Conservation (phyloP, 345 rosid genomes). For the Pelargonium nanum region DNA sequence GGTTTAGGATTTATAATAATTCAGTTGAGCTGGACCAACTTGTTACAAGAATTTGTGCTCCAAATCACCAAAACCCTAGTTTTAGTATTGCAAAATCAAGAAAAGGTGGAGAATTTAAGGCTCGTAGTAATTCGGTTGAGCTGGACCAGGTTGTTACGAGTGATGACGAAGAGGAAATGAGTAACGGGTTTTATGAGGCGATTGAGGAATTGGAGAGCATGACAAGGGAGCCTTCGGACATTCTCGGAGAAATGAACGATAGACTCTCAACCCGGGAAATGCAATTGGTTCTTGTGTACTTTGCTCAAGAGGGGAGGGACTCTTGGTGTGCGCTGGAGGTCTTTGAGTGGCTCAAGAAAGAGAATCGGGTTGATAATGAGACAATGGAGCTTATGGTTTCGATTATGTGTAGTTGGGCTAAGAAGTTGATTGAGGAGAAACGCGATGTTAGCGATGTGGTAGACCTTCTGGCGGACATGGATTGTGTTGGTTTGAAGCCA, state of each 20-base stretch:
- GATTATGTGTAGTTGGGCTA: constrained; percentile 79
- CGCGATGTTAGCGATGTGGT: constrained; percentile 54
- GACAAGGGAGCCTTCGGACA: constrained; percentile 80
- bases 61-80: constrained; percentile 24
- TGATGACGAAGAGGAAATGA: constrained; percentile 58
- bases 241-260: constrained; percentile 84
- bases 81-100: constrained; percentile 15
- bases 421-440: constrained; percentile 60
- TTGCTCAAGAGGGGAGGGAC: constrained; percentile 90
- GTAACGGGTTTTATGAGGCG: constrained; percentile 81
- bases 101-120: constrained; percentile 27
- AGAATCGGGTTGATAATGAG: constrained; percentile 70
- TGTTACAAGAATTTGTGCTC: no score
- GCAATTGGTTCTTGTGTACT: constrained; percentile 76
- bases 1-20: constrained; percentile 25
- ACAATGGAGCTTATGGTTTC: constrained; percentile 94
- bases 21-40: constrained; percentile 58
- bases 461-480: constrained; percentile 78
- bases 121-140: constrained; percentile 42
- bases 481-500: constrained; percentile 76
- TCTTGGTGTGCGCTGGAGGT: constrained; percentile 96
- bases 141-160: constrained; percentile 55
- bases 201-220: constrained; percentile 82
- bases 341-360: constrained; percentile 83
- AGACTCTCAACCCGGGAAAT: constrained; percentile 62